Evolutionary conservation across 805 yeast genomes (phyloP), one percentile per base, ranked within the genome.

Genomic region (Candida qinlingensis): DNA sequence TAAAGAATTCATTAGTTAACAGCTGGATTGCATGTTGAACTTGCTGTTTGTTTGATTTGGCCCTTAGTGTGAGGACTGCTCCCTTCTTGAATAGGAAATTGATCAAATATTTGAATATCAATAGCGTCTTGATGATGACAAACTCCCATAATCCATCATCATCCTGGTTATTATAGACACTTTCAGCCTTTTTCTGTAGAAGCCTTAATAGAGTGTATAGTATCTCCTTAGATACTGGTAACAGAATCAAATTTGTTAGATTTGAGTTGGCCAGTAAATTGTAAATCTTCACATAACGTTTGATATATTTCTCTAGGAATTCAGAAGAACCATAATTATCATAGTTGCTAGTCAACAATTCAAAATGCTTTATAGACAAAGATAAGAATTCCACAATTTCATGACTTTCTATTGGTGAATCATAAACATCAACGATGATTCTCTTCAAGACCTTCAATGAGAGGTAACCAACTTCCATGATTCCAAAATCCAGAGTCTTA

Each of bases 401-500:
- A 13, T 63, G 72, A 47, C 77, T 78, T 41, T 82, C 76, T 51
- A 87, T 82, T 2, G 88, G 85, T 52, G 77, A 74, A 41, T 84
- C 88, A 55, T 76, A 83, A 0, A 96, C 96, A 59, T 85, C 92
- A 2, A 83, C 82, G 3, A 89, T 73, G 19, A 86, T 73, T 52
- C 96, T 73, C 55, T 96, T 73, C 31, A 87, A 65, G 30, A 80
- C 81, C 64, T 94, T 92, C 51, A 91, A 72, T 34, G 89, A 76
- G 42, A 87, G 62, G 63, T 91, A 90, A 13, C 94, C 87, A 25
- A 88, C 76, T 61, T 86, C 87, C 79, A 87, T 76, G 25, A 75
- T 64, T 3, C 79, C 73, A 31, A 81, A 63, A 57, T 60, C 80
- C 41, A 72, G 56, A 31, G 71, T 61, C 3, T 67, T 57, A 0